Conservation (phyloP, 345 rosid species). For the Brassica napus region DNA sequence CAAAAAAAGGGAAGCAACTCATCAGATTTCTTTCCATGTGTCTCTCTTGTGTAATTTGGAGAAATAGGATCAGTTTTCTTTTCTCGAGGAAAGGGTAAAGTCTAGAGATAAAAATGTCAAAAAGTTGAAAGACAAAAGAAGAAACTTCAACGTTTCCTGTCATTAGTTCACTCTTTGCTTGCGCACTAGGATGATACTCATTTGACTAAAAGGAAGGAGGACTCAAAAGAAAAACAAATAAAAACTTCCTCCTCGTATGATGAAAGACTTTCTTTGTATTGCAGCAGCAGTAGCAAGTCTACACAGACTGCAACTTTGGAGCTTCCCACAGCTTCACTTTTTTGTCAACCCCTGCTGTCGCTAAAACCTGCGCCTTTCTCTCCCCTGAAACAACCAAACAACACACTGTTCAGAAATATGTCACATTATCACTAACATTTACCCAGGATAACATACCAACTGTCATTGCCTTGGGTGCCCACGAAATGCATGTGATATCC, state of each 20-base stretch:
- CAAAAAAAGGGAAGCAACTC: no score
- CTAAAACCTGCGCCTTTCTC: constrained; percentile 52
- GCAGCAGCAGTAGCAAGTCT: background rate
- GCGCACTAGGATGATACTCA: background rate
- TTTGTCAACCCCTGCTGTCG: constrained; percentile 78
- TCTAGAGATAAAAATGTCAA: background rate
- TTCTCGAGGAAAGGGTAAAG: background rate
- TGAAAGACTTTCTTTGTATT: constrained; percentile 1
- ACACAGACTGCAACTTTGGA: constrained; percentile 44
- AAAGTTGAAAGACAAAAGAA: background rate
- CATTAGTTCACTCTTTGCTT: background rate
- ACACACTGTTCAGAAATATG: background rate
- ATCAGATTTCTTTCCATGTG: background rate
- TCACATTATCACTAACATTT: constrained; percentile 20
- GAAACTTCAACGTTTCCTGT: background rate
- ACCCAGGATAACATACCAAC: constrained; percentile 50
- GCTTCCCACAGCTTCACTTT: constrained; percentile 91
- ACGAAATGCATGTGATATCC: constrained; percentile 74
- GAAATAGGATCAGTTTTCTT: background rate
- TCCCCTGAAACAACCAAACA: constrained; percentile 50
- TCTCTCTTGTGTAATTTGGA: background rate
- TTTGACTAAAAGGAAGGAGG: background rate
- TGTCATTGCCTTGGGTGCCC: constrained; percentile 71
- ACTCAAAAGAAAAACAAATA: background rate
- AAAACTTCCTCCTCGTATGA: background rate